phyloP scores from a whole-genome alignment of 1,139 yeast species.

The Hansenula sp. region DNA sequence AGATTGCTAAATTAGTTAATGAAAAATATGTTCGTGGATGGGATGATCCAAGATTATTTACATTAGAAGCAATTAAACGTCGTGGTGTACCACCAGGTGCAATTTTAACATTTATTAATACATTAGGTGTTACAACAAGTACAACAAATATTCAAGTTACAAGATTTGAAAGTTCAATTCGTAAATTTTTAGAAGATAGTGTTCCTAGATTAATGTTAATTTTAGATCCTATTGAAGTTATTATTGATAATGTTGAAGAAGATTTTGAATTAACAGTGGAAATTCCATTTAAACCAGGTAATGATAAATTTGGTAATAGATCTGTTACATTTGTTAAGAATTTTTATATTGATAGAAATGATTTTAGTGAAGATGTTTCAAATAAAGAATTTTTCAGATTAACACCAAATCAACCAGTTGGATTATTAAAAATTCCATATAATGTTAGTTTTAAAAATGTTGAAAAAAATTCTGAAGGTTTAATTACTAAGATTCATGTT shows the following conservation, averaged over 20 bases:
- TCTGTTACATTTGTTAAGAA: slow-evolving; percentile 70
- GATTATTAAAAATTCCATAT: slow-evolving; percentile 88
- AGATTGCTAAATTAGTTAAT: slow-evolving; percentile 87
- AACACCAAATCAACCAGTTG: slow-evolving; percentile 89
- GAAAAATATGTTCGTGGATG: slow-evolving; percentile 85
- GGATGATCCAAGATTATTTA: slow-evolving; percentile 97
- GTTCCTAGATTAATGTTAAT: slow-evolving; percentile 96
- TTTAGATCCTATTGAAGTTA: slow-evolving; percentile 79
- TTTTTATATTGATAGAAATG: slow-evolving; percentile 80
- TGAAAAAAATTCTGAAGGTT: slow-evolving; percentile 59
- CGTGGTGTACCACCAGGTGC: slow-evolving; percentile 99
- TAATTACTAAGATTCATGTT: slow-evolving; percentile 66
- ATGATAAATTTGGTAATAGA: slow-evolving; percentile 68
- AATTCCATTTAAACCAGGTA: slow-evolving; percentile 89
- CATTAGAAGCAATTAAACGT: slow-evolving; percentile 91
- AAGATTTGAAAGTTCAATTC: slow-evolving; percentile 85
- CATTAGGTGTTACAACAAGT: slow-evolving; percentile 93
- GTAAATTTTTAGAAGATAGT: slow-evolving; percentile 82
- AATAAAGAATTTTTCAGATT: slow-evolving; percentile 73
- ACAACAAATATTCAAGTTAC: slow-evolving; percentile 86
- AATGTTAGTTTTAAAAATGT: slow-evolving; percentile 70
- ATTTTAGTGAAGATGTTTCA: slow-evolving; percentile 68
- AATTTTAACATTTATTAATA: slow-evolving; percentile 84
- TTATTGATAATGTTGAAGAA: slow-evolving; percentile 77
- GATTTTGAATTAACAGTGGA: slow-evolving; percentile 64